Evolutionary conservation across 2,329 filamentous ascomycete species (phyloP), one percentile per base, ranked within the genome.

Genomic region (Thelonectria olida): DNA sequence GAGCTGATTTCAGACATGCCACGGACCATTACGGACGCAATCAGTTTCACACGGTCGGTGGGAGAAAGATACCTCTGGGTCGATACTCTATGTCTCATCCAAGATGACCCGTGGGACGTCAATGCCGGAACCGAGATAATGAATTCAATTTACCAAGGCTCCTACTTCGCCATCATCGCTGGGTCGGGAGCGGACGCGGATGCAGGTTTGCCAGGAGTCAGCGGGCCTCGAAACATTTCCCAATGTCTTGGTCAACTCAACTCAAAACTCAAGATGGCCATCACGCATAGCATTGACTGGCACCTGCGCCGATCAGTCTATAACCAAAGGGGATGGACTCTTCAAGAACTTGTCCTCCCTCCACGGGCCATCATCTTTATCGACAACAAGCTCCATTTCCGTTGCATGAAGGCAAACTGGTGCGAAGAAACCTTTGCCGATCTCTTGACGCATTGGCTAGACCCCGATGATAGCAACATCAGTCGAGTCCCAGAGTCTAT

Each of bases 11-110:
- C 28, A 4, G 41, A 38, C 15, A 23, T 58, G 7, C 42, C 41
- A 2, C 23, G 9, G 12, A 58, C 42, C 2, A 31, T 57, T 5
- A 17, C 3, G 2, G 67, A 70, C 27, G 61, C 67, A 5, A 58
- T 65, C 1, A 8, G 28, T 6, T 54, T 62, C 4, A 44, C 56
- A 6, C 34, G 49, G 7, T 42, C 19, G 25, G 31, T 68, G 0
- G 61, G 63, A 1, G 63, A 65, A 50, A 52, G 39, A 12, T 67
- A 65, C 4, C 59, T 67, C 10, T 69, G 67, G 67, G 39, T 68
- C 1, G 66, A 69, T 27, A 54, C 57, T 3, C 58, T 67, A 7
- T 69, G 67, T 28, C 60, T 69, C 2, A 50, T 65, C 2, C 64
- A 69, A n/a, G 61, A 68, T 17, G 59, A 65, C 36, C 4, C 7